Conservation (phyloP, 1,139 yeast genomes). For the Candida glucosophila region DNA sequence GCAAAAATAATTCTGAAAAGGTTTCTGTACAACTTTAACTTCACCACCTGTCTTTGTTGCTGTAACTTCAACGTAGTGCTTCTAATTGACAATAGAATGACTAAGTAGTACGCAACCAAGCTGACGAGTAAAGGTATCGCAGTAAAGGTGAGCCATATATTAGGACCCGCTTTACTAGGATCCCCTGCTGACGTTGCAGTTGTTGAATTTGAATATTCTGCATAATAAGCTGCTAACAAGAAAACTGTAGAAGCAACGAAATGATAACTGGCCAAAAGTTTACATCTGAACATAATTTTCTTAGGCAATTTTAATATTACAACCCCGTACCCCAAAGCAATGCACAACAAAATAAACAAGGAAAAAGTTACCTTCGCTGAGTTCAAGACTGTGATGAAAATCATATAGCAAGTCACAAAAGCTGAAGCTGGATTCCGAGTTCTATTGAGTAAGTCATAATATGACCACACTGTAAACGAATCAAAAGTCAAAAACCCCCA, state of each 20-base stretch:
- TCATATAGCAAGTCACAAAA: slow-evolving; percentile 62
- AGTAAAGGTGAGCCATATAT: slow-evolving; percentile 28
- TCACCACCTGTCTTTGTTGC: slow-evolving; percentile 86
- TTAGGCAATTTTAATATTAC: slow-evolving; percentile 78
- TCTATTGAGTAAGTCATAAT: slow-evolving; percentile 73
- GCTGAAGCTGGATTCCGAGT: slow-evolving; percentile 49
- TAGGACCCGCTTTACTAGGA: slow-evolving; percentile 13
- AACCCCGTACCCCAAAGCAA: slow-evolving; percentile 90
- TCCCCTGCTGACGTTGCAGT: slow-evolving; percentile 15
- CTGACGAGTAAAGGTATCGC: slow-evolving; percentile 66
- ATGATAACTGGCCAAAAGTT: slow-evolving; percentile 65
- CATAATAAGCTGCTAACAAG: slow-evolving; percentile 57
- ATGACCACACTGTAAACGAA: slow-evolving; percentile 84
- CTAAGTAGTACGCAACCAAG: slow-evolving; percentile 63
- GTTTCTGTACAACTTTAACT: slow-evolving; percentile 75
- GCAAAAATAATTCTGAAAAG: slow-evolving; percentile 67
- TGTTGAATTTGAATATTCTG: slow-evolving; percentile 32
- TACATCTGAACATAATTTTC: slow-evolving; percentile 70
- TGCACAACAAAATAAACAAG: slow-evolving; percentile 76
- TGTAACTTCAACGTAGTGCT: slow-evolving; percentile 65
- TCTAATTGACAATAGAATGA: slow-evolving; percentile 66
- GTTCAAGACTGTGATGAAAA: slow-evolving; percentile 68
- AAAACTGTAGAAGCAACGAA: slow-evolving; percentile 62
- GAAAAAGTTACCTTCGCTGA: slow-evolving; percentile 81
- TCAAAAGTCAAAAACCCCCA: slow-evolving; percentile 77